phyloP scores from a whole-genome alignment of 163 green algal species.

The Coccomyxa subellipsoidea region DNA sequence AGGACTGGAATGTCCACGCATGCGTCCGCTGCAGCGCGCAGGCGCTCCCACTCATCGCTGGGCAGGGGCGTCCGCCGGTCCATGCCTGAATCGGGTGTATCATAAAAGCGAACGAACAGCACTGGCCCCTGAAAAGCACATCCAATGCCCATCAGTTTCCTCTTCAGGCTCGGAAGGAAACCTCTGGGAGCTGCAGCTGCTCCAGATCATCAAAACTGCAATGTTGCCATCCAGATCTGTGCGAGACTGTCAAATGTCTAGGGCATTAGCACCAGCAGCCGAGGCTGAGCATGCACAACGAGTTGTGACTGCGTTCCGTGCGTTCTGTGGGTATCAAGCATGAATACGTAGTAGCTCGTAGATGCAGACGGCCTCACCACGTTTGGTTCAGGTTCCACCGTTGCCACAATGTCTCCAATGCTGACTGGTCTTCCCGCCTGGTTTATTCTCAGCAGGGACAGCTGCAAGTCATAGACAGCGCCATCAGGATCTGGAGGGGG shows the following conservation, averaged over 20 bases:
- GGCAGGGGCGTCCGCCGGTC: conserved; percentile 4
- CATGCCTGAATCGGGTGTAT: conserved; percentile 19
- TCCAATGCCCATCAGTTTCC: too few relatives aligned
- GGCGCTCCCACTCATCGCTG: neutral
- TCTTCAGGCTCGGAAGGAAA: too few relatives aligned
- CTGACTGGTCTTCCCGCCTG: conserved; percentile 10
- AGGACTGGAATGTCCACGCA: conserved; percentile 4
- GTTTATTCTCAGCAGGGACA: conserved; percentile 20
- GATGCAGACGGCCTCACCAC: conserved; percentile 5
- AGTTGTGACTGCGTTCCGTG: too few relatives aligned
- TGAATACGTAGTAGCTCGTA: too few relatives aligned
- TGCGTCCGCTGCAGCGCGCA: neutral
- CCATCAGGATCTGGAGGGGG: too few relatives aligned
- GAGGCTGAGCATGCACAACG: too few relatives aligned
- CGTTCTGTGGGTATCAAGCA: too few relatives aligned
- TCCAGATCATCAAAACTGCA: too few relatives aligned
- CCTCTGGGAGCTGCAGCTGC: too few relatives aligned
- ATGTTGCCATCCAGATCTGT: too few relatives aligned
- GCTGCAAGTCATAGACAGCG: conserved; percentile 23
- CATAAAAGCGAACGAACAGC: conserved; percentile 29
- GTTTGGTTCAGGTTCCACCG: conserved; percentile 18
- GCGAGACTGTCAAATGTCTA: too few relatives aligned
- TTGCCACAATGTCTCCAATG: conserved; percentile 24
- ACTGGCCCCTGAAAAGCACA: conserved; percentile 17
- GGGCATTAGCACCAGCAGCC: too few relatives aligned